Base-by-base conservation (phyloP, 257 asterid genomes). In the Nicotiana paniculata region DNA sequence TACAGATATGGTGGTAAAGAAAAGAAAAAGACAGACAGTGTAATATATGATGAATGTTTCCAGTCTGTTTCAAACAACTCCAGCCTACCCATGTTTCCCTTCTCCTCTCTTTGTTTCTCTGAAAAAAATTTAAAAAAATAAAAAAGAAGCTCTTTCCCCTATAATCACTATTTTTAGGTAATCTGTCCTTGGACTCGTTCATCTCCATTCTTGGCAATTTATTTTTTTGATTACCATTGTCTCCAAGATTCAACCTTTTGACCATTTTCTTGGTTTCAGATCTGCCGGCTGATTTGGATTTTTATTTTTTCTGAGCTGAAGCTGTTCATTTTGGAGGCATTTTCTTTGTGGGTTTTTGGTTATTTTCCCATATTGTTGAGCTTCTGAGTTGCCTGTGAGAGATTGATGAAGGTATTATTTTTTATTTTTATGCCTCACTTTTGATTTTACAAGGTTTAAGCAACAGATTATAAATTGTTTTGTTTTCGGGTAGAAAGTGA, bases 11-110 rank as follows among this genome's bases (percentile, higher is more conserved):
- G 69, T 64, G 66, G 67, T 84, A 66, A 84, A 82, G 82, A 87
- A 86, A 43, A 54, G 43, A 80, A 77, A 59, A 32, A 68, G 82
- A 79, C 51, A 16, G 24, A 33, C 7, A 26, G 63, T 75, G 26
- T 9, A 75, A 28, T 51, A 78, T 81, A 69, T 85, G 86, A 69
- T 85, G 86, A 84, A 82, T 68, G 55, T 87, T 87, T 88, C 92
- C 94, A 90, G 93, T 63, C 91, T 90, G 94, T 89, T 80, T 80
- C 87, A 70, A 79, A 77, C 81, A 72, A 83, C 78, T 77, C 84
- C 87, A 85, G 86, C 89, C 87, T 48, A 83, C 84, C 85, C 89
- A 65, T 81, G 59, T 88, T 69, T 80, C 48, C 75, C 28, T 76
- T 77, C 64, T 79, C 77, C 54, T 54, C 53, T 28, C 9, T 16